phyloP scores from a whole-genome alignment of 2,329 filamentous ascomycete genomes.

The Hymenoscyphus fraxineus region DNA sequence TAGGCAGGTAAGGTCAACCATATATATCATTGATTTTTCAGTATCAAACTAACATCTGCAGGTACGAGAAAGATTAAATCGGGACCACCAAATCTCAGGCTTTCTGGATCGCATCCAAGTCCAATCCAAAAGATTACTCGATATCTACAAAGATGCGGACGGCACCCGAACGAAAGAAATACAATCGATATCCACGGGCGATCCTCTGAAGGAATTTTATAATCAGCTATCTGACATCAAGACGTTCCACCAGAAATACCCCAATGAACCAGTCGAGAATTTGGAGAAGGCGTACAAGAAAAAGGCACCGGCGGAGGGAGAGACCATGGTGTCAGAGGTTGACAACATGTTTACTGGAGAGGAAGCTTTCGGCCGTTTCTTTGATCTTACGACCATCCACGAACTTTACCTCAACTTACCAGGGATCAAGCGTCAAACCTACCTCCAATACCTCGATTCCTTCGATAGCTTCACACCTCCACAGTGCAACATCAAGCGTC shows the following conservation, averaged over 20 bases:
- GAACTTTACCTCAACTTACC: constrained; percentile 89
- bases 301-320: constrained; percentile 60
- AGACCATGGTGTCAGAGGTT: constrained; percentile 63
- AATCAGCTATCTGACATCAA: constrained; percentile 77
- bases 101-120: constrained; percentile 84
- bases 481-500: constrained; percentile 68
- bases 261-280: constrained; percentile 92
- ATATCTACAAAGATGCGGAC: constrained; percentile 78
- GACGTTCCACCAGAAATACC: constrained; percentile 84
- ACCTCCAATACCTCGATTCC: constrained; percentile 86
- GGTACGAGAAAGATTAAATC: constrained; percentile 83
- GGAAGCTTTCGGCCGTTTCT: constrained; percentile 87
- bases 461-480: constrained; percentile 84
- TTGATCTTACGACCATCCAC: constrained; percentile 80
- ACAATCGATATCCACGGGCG: constrained; percentile 76
- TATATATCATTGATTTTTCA: neutral
- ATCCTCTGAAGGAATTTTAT: constrained; percentile 89
- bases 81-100: constrained; percentile 86
- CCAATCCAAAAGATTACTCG: constrained; percentile 75
- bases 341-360: constrained; percentile 95
- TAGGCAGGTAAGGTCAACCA: constrained; percentile 61
- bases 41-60: constrained; percentile 36
- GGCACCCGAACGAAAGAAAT: constrained; percentile 73
- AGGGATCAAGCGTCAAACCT: constrained; percentile 77
- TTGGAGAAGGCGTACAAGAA: constrained; percentile 87